Evolutionary conservation across 1,284 basidiomycete species (phyloP).

Genomic region (Baeospora myosura): DNA sequence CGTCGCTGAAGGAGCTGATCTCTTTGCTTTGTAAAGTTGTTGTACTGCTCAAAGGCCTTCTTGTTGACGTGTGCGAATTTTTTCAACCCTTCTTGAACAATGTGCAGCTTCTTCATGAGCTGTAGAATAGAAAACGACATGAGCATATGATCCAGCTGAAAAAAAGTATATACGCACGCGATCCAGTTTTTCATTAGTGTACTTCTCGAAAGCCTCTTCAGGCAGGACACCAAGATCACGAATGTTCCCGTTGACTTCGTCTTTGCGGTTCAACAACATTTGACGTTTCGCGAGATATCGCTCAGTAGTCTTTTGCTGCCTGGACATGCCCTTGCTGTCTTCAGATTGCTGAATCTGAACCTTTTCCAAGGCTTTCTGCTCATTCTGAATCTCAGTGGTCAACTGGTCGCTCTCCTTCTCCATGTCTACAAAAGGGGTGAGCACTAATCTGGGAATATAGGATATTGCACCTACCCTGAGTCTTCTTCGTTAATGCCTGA

Average conservation of each 20-base stretch:
- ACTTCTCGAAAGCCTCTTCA: conserved; percentile 96
- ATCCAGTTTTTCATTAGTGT: conserved; percentile 77
- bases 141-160: conserved; percentile 1
- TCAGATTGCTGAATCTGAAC: conserved; percentile 79
- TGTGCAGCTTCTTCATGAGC: conserved; percentile 87
- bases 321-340: conserved; percentile 77
- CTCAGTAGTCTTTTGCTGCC: conserved; percentile 92
- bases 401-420: conserved; percentile 70
- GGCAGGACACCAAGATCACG: conserved; percentile 94
- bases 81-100: conserved; percentile 87
- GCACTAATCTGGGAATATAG: not conserved
- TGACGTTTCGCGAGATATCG: conserved; percentile 89
- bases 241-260: conserved; percentile 91
- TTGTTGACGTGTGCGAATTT: conserved; percentile 99
- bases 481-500: conserved; percentile 48
- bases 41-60: conserved; percentile 98
- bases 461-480: conserved; percentile 44
- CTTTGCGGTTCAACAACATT: conserved; percentile 77
- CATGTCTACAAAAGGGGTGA: conserved; percentile 51
- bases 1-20: conserved; percentile 84
- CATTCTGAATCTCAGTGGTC: conserved; percentile 57
- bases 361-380: conserved; percentile 64
- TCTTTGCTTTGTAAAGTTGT: conserved; percentile 94
- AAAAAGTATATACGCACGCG: conserved; percentile 38
- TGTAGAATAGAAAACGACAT: conserved; percentile 33